A percentile compares a stretch with the other conserved stretches of the same genome.
phyloP scores from a whole-genome alignment of 2,329 filamentous ascomycete genomes.

The Cladobotryum protrusum region DNA sequence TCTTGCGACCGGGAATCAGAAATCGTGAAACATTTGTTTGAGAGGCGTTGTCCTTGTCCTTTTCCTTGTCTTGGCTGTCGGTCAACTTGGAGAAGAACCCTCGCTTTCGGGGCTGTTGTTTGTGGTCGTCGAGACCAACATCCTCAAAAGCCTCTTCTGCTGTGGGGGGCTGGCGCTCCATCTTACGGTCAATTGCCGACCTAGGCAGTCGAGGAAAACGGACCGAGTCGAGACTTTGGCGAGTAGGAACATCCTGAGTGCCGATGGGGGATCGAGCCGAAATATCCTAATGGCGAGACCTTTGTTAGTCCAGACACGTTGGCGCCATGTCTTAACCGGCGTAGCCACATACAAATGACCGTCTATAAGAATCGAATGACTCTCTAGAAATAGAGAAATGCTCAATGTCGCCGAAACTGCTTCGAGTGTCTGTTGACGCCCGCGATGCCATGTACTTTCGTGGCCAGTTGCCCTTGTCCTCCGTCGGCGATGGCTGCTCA shows the following conservation, averaged over 20 bases:
- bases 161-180: slow-evolving; percentile 56
- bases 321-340: background rate
- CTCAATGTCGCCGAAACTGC: slow-evolving; percentile 74
- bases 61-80: slow-evolving; percentile 42
- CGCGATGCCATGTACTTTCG: slow-evolving; percentile 46
- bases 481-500: slow-evolving; percentile 72
- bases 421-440: slow-evolving; percentile 49
- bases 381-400: slow-evolving; percentile 93
- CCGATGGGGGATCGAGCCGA: slow-evolving; percentile 75
- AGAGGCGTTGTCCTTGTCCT: slow-evolving; percentile 18
- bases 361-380: slow-evolving; percentile 92
- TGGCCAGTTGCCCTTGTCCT: slow-evolving; percentile 77
- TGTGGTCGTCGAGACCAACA: slow-evolving; percentile 75
- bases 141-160: slow-evolving; percentile 84
- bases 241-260: slow-evolving; percentile 52
- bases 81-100: slow-evolving; percentile 74
- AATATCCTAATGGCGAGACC: slow-evolving; percentile 62
- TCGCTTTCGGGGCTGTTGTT: slow-evolving; percentile 47
- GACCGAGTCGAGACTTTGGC: slow-evolving; percentile 76
- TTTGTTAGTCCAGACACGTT: slow-evolving; percentile 15
- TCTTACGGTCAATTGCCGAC: slow-evolving; percentile 52
- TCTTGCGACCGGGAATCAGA: slow-evolving; percentile 64
- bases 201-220: slow-evolving; percentile 57
- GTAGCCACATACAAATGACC: slow-evolving; percentile 74
- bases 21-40: slow-evolving; percentile 49